Evolutionary conservation across 2,329 filamentous ascomycete genomes (phyloP).

Genomic region (Sporothrix protearum): DNA sequence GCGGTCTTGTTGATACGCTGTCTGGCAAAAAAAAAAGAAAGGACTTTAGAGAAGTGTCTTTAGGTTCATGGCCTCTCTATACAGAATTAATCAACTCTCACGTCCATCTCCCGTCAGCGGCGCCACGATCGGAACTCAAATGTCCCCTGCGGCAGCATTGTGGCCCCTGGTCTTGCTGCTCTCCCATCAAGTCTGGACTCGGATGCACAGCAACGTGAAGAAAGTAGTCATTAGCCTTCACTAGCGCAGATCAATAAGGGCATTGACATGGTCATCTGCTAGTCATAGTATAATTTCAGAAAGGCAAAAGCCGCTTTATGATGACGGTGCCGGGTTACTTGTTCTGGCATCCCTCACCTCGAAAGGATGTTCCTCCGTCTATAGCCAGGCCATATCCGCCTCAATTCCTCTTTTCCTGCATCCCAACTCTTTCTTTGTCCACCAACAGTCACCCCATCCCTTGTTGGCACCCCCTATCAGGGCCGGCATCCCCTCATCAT

Average conservation of each 20-base stretch:
- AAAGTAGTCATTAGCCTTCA: background rate
- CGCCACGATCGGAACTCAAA: slow-evolving; percentile 14
- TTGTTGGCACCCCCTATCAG: background rate
- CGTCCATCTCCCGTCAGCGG: background rate
- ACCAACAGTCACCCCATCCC: too few species aligned
- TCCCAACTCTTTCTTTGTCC: background rate
- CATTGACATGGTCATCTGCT: background rate
- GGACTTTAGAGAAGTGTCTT: too few species aligned
- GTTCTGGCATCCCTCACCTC: background rate
- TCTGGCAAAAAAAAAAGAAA: background rate
- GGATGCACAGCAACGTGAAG: background rate
- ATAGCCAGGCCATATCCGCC: background rate
- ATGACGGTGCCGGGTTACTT: background rate
- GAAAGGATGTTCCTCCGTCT: background rate
- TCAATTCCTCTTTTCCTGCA: background rate
- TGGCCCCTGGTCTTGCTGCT: background rate
- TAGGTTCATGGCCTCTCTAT: background rate
- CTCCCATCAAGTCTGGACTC: background rate
- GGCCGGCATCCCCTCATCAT: slow-evolving; percentile 7
- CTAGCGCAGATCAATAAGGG: background rate
- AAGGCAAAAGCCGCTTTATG: slow-evolving; percentile 11
- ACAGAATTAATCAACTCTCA: too few species aligned
- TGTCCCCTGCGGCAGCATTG: background rate
- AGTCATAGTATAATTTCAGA: background rate
- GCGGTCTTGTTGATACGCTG: background rate